A percentile compares a stretch with the other conserved stretches of the same genome.
phyloP scores from a whole-genome alignment of 2,329 filamentous ascomycete genomes.

The Coniochaeta sp. region DNA sequence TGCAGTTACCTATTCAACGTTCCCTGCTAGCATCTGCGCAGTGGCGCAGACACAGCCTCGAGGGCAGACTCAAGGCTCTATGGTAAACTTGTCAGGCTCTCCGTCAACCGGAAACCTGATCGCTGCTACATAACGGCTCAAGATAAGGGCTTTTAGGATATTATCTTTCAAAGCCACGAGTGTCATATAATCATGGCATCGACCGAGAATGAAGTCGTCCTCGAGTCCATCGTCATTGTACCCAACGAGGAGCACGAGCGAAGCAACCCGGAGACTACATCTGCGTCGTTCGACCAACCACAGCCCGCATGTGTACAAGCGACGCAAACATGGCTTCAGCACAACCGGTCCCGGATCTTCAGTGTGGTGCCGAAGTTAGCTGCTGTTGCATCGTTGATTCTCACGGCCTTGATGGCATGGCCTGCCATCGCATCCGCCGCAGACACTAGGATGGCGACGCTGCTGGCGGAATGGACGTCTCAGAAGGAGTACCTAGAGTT shows the following conservation, averaged over 20 bases:
- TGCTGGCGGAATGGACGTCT: slow-evolving; percentile 8
- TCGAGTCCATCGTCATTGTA: not conserved
- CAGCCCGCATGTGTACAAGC: not conserved
- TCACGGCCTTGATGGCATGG: slow-evolving; percentile 1
- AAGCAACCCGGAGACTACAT: not conserved
- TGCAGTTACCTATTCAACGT: no score
- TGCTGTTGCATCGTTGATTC: not conserved
- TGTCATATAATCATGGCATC: not conserved
- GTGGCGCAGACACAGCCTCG: no score
- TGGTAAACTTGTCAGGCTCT: no score
- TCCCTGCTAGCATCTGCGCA: no score
- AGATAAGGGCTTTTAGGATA: no score
- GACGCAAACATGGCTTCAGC: not conserved
- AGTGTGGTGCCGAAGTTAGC: not conserved
- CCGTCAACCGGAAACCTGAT: no score
- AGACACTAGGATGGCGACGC: slow-evolving; percentile 3
- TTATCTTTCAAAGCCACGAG: no score
- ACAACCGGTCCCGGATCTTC: not conserved
- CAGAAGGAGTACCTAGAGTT: slow-evolving; percentile 7
- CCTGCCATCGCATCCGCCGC: slow-evolving; percentile 3
- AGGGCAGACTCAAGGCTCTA: no score
- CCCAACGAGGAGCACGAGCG: not conserved
- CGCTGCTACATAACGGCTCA: no score
- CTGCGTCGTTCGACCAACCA: not conserved
- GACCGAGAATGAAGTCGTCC: not conserved